Base-by-base conservation (phyloP, 2,329 filamentous ascomycete genomes). In the Colletotrichum abscissum region DNA sequence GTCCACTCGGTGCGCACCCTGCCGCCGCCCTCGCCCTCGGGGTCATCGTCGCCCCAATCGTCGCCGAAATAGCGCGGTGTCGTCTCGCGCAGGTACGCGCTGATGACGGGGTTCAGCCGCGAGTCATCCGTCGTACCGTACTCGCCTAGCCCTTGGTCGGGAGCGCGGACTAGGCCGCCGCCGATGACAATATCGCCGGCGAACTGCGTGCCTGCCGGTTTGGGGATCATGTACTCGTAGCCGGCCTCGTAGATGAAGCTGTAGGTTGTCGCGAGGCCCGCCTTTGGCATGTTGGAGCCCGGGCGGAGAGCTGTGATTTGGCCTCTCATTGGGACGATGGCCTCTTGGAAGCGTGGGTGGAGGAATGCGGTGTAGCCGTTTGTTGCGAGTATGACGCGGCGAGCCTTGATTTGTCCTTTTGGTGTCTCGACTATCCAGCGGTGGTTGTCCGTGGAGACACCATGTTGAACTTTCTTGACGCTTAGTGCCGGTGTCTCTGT, bases 181-280 rank as follows among this genome's bases (percentile, higher is more conserved):
- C 92, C 91, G 16, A 93, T 91, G 35, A 93, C 81, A 33, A 93
- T 87, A 69, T 89, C 87, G 30, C 88, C 86, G 3, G 80, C 81
- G 26, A 82, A 80, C 22, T 74, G 76, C 3, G 85, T 83, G 0
- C 85, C 85, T n/a, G 83, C 80, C 0, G 87, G 87, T 1, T 89
- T 85, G 1, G 88, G 86, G 9, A 93, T 88, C 86, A 93, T 90
- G 79, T 93, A 94, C 73, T 93, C 92, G 77, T 91, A 93, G 0
- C 91, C 90, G 28, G 83, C 81, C 2, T 84, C 83, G 77, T 90
- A 91, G 30, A 92, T 88, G 75, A 93, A 91, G 24, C 87, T 91
- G 76, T 91, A 92, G 1, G 90, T 91, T 2, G 84, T 85, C 6
- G 81, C 79, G 33, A 90, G 77, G 12, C 85, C 83, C 0, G 75